Percentiles rank a stretch among this genome's conserved stretches.
phyloP scores from a whole-genome alignment of 371 early-diverging fungal species.

The Lichtheimia ornata region DNA sequence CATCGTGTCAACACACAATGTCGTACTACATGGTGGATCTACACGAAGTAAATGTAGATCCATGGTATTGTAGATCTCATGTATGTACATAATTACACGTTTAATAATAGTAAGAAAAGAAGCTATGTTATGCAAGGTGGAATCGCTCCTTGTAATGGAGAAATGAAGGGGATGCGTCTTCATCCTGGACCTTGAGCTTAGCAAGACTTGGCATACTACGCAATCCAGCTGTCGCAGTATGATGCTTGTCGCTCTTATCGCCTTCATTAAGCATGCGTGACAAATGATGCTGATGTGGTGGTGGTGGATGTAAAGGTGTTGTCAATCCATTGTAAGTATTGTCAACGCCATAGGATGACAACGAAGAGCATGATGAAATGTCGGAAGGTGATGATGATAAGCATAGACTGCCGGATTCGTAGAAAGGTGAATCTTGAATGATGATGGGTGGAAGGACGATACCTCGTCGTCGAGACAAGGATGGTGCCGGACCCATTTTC shows the following conservation, averaged over 20 bases:
- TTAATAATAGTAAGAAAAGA: no score
- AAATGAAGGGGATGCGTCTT: constrained; percentile 11
- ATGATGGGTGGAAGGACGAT: constrained; percentile 1
- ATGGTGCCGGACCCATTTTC: constrained; percentile 6
- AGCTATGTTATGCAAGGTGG: constrained; percentile 1
- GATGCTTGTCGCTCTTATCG: not conserved
- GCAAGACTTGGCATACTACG: no score
- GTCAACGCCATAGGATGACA: no score
- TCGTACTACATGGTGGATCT: not conserved
- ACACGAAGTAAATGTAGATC: not conserved
- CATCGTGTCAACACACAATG: no score
- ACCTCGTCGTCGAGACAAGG: constrained; percentile 6
- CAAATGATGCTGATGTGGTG: not conserved
- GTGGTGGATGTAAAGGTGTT: not conserved
- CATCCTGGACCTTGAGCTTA: not conserved
- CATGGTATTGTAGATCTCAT: no score
- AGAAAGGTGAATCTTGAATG: not conserved
- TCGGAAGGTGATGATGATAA: no score
- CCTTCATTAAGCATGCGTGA: not conserved
- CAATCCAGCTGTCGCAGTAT: not conserved
- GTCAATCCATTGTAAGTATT: not conserved
- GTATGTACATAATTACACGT: no score
- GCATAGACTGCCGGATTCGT: not conserved
- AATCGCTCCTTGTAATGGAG: constrained; percentile 12
- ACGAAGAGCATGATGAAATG: no score